These are phyloP conservation scores for Pinus taeda DNA, from an alignment of 75 land plant genomes.

Conservation along the genomic window DNA sequence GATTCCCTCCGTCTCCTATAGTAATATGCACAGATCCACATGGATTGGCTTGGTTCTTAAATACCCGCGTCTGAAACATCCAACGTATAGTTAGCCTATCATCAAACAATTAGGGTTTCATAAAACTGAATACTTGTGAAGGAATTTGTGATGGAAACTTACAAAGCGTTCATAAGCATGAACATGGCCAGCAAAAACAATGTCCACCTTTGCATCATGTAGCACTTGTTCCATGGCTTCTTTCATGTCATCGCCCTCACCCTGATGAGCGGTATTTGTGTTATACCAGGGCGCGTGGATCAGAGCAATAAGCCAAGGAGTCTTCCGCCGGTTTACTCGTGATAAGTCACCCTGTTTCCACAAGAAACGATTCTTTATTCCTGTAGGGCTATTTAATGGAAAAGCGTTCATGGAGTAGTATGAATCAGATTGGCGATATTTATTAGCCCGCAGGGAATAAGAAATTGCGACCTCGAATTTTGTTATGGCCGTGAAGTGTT, in stretches of 20 bases:
- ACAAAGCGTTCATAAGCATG: slow-evolving; percentile 98
- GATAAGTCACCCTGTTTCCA: slow-evolving; percentile 66
- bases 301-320: slow-evolving; percentile 87
- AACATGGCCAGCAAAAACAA: slow-evolving; percentile 94
- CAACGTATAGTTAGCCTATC: not conserved
- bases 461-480: no score
- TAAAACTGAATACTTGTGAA: no score
- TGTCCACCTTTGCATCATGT: slow-evolving; percentile 64
- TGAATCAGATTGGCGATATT: no score
- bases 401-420: no score
- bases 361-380: not conserved
- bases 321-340: slow-evolving; percentile 61
- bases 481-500: no score
- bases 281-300: slow-evolving; percentile 98
- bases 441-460: no score
- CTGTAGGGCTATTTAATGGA: no score
- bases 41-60: slow-evolving; percentile 28
- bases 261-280: slow-evolving; percentile 81
- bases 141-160: slow-evolving; percentile 11
- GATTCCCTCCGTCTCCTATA: slow-evolving; percentile 47
- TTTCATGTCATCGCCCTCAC: slow-evolving; percentile 87
- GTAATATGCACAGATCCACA: slow-evolving; percentile 74
- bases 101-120: not conserved
- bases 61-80: slow-evolving; percentile 49
- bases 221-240: slow-evolving; percentile 73